Base-by-base conservation (phyloP, 2,329 filamentous ascomycete genomes). In the Aspergillus nomiae region DNA sequence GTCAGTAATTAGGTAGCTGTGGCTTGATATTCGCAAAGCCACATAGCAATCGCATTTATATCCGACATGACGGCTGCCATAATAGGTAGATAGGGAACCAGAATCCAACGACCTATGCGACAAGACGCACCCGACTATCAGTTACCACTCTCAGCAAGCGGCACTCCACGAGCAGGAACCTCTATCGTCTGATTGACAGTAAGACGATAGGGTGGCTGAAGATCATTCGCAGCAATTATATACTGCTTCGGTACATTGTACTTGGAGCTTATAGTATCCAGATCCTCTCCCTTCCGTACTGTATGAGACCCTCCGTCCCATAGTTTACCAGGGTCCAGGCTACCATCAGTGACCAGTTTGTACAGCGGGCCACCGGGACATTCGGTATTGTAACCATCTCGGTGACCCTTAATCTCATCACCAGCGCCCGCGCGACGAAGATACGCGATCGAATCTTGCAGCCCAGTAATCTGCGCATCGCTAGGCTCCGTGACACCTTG, bases 371-470 rank as follows among this genome's bases (percentile, higher is more conserved):
- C 46, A 11, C 60, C 60, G 24, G 60, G 60, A 21, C 60, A 62
- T n/a, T 58, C 60, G 10, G 60, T 62, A 28, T 14, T 36, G 41
- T 58, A 62, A 3, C 60, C 60, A 41, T 62, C 60, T 50, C 46
- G 43, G 48, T 62, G 60, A 28, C 60, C 56, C 34, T 58, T 54
- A 28, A 62, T 62, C 19, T 62, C 60, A 30, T 62, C 38, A 11
- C 60, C 60, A 2, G 56, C 60, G 1, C 56, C 60, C 5, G 60
- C 60, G 1, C 55, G 56, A 7, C 60, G 56, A 8, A 62, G 38
- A 21, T 62, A 62, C 2, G 60, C 60, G 24, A 62, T 62, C 11
- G 55, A 56, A 30, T 62, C 60, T 38, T 64, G 59, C 14, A 64
- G 24, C 1, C 59, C 62, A 1, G n/a, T 36, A 32, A 64, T 46